Percentiles rank a stretch among this genome's conserved stretches.
These are phyloP conservation scores for Umbelopsis vinacea DNA, from an alignment of 192 early-diverging fungal genomes.

Conservation along the genomic window DNA sequence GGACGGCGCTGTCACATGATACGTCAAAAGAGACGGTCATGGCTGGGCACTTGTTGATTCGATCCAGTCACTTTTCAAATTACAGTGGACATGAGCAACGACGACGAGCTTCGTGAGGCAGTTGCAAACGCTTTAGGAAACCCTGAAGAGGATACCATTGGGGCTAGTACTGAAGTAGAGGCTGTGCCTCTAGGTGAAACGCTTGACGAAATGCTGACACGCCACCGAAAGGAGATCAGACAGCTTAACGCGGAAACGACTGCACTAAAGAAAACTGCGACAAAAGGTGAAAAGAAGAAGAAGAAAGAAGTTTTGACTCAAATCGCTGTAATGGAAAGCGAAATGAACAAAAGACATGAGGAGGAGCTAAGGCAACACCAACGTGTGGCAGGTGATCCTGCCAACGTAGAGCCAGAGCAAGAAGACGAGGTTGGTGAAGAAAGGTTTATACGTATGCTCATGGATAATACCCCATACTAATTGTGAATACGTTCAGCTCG, in stretches of 20 bases:
- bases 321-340: conserved; percentile 68
- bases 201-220: conserved; percentile 67
- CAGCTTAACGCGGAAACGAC: conserved; percentile 72
- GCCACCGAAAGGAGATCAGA: conserved; percentile 81
- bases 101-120: background rate
- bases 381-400: background rate
- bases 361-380: conserved; percentile 55
- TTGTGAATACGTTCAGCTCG: background rate
- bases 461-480: background rate
- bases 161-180: no score
- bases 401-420: conserved; percentile 6
- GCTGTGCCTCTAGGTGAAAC: conserved; percentile 31
- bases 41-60: background rate
- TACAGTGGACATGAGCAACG: background rate
- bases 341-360: conserved; percentile 64
- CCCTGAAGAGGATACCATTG: background rate
- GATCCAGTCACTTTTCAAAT: background rate
- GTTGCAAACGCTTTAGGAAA: conserved; percentile 1
- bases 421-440: conserved; percentile 2
- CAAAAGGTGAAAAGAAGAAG: conserved; percentile 86
- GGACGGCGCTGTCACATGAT: no score
- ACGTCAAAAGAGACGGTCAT: no score
- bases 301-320: conserved; percentile 77
- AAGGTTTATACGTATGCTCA: background rate
- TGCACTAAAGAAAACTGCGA: conserved; percentile 75